Percentiles rank a stretch among this genome's conserved stretches.
These are phyloP conservation scores for Exophiala dermatitidis DNA, from an alignment of 2,329 filamentous ascomycete species.

Conservation along the genomic window DNA sequence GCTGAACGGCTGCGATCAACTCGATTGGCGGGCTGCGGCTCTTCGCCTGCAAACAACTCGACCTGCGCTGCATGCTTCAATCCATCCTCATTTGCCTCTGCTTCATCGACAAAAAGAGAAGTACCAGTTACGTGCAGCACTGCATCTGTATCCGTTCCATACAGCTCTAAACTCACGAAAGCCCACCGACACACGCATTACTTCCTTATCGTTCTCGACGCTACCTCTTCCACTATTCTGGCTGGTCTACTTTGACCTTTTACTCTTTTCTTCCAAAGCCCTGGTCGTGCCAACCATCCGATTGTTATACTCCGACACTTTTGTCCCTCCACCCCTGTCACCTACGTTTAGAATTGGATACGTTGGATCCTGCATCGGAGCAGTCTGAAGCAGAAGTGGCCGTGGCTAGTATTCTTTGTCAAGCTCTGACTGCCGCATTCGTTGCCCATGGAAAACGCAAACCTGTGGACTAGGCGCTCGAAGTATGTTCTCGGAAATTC, in stretches of 20 bases:
- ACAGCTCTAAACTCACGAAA: background rate
- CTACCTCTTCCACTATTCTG: background rate
- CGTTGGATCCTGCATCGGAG: background rate
- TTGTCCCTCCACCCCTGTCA: background rate
- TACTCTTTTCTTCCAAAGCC: background rate
- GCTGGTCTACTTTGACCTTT: background rate
- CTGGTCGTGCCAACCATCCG: background rate
- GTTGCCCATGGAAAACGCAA: conserved; percentile 44
- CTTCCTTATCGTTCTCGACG: background rate
- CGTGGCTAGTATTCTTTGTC: background rate
- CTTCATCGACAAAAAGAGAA: background rate
- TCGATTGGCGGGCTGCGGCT: background rate
- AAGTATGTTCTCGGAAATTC: conserved; percentile 34
- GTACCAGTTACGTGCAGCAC: no score
- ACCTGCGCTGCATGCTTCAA: background rate
- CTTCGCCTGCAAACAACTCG: background rate
- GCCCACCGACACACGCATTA: background rate
- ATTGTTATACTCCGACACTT: background rate
- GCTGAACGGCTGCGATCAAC: background rate
- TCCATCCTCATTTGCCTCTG: conserved; percentile 2
- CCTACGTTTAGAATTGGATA: background rate
- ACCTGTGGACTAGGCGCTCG: conserved; percentile 44
- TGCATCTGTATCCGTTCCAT: background rate
- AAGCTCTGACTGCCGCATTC: conserved; percentile 6
- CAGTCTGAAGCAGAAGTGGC: background rate